A percentile compares a stretch with the other conserved stretches of the same genome.
Evolutionary conservation across 306 rosid genomes (phyloP).

Genomic region (Mimosa pudica): DNA sequence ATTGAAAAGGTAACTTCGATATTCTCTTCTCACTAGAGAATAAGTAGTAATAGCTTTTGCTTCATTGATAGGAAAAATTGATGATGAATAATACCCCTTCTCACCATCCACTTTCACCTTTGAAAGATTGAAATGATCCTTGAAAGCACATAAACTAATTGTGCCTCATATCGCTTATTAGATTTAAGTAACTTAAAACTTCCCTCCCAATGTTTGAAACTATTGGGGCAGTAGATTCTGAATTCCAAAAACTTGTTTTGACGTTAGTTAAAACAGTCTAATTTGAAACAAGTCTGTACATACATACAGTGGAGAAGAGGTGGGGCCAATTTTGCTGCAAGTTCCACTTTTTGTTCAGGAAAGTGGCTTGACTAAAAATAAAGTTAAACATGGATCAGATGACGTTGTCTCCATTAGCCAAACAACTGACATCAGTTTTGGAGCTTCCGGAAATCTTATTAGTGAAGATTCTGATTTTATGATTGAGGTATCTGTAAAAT

Average conservation of each 20-base stretch:
- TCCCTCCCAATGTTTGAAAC: background rate
- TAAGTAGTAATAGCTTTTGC: background rate
- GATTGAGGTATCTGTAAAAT: slow-evolving; percentile 50
- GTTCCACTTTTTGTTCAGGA: slow-evolving; percentile 42
- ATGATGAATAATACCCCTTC: background rate
- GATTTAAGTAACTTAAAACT: background rate
- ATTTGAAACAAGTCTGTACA: slow-evolving; percentile 23
- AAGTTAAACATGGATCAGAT: slow-evolving; percentile 35
- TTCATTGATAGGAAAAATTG: background rate
- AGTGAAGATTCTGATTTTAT: slow-evolving; percentile 44
- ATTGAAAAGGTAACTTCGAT: slow-evolving; percentile 54
- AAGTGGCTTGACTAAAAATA: slow-evolving; percentile 40
- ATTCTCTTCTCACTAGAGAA: background rate
- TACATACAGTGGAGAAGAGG: slow-evolving; percentile 73
- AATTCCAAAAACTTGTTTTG: background rate
- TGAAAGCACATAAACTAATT: background rate
- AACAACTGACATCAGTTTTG: slow-evolving; percentile 32
- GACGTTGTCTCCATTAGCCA: slow-evolving; percentile 38
- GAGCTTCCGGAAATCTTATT: slow-evolving; percentile 41
- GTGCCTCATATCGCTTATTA: background rate
- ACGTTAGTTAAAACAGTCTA: slow-evolving; percentile 1
- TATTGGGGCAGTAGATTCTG: background rate
- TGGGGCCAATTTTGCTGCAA: slow-evolving; percentile 62
- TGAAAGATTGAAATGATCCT: background rate
- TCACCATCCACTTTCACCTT: background rate